Evolutionary conservation across 305 asterid species (phyloP).

Genomic region (Petunia hybrid): DNA sequence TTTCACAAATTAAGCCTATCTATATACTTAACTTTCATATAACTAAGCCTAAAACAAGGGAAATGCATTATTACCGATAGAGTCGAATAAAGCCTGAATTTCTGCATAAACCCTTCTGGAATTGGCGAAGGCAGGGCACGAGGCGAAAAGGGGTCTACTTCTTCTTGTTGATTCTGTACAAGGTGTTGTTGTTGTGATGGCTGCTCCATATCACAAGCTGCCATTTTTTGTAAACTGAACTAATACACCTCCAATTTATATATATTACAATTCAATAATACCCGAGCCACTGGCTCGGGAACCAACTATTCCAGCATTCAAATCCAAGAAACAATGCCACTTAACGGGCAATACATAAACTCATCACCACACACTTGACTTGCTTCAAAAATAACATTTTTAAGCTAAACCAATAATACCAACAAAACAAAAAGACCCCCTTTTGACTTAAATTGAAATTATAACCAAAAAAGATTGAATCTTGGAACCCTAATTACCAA

Average conservation of each 20-base stretch:
- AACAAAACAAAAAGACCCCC: conserved; percentile 28
- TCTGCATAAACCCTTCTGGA: conserved; percentile 78
- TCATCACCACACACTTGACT: conserved; percentile 48
- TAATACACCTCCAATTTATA: conserved; percentile 34
- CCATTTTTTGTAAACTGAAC: conserved; percentile 34
- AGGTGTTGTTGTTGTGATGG: conserved; percentile 31
- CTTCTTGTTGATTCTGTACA: conserved; percentile 20
- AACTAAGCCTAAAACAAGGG: not conserved
- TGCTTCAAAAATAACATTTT: conserved; percentile 74
- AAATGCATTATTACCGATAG: conserved; percentile 67
- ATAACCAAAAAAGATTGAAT: conserved; percentile 11
- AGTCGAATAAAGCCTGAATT: conserved; percentile 94
- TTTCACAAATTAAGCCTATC: too few relatives aligned
- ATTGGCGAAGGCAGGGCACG: conserved; percentile 41
- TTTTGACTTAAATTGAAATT: conserved; percentile 30
- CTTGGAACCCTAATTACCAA: conserved; percentile 47
- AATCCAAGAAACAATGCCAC: conserved; percentile 37
- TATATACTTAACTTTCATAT: not conserved
- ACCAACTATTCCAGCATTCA: conserved; percentile 78
- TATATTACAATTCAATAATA: conserved; percentile 38
- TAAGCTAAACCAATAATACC: conserved; percentile 18
- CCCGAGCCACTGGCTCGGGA: conserved; percentile 98
- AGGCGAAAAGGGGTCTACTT: conserved; percentile 29
- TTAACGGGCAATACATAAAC: conserved; percentile 5
- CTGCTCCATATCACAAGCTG: conserved; percentile 38